Percentiles rank a stretch among this genome's conserved stretches.
phyloP scores from a whole-genome alignment of 306 rosid genomes.

The Trifolium fragiferum region DNA sequence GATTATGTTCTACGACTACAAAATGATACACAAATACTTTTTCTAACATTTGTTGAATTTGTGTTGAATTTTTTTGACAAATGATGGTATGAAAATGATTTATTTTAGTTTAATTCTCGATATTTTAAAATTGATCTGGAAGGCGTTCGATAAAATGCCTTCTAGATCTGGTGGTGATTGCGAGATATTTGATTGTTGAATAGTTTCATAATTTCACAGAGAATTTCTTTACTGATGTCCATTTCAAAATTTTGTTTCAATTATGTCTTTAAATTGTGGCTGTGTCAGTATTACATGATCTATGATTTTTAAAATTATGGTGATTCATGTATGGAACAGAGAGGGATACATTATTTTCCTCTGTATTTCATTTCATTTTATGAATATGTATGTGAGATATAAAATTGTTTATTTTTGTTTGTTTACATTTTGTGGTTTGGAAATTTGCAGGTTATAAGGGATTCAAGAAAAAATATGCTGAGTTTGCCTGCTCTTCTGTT shows the following conservation, averaged over 20 bases:
- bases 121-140: neutral
- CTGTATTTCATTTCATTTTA: neutral
- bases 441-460: slow-evolving; percentile 67
- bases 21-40: neutral
- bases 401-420: neutral
- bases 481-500: slow-evolving; percentile 44
- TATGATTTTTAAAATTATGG: slow-evolving; percentile 40
- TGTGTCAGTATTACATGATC: neutral
- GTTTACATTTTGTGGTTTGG: slow-evolving; percentile 17
- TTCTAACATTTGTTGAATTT: no score
- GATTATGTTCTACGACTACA: no score
- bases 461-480: slow-evolving; percentile 56
- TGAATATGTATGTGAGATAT: neutral
- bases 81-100: neutral
- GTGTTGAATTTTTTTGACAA: neutral
- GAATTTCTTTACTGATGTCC: neutral
- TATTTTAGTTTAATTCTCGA: neutral
- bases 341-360: slow-evolving; percentile 40
- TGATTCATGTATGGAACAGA: slow-evolving; percentile 42
- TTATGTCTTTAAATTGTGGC: neutral
- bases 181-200: neutral
- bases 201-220: neutral
- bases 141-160: neutral
- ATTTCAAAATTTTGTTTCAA: neutral
- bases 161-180: slow-evolving; percentile 23